A percentile compares a stretch with the other conserved stretches of the same genome.
Conservation (phyloP, 495 filamentous ascomycete genomes). For the Podospora anserina region DNA sequence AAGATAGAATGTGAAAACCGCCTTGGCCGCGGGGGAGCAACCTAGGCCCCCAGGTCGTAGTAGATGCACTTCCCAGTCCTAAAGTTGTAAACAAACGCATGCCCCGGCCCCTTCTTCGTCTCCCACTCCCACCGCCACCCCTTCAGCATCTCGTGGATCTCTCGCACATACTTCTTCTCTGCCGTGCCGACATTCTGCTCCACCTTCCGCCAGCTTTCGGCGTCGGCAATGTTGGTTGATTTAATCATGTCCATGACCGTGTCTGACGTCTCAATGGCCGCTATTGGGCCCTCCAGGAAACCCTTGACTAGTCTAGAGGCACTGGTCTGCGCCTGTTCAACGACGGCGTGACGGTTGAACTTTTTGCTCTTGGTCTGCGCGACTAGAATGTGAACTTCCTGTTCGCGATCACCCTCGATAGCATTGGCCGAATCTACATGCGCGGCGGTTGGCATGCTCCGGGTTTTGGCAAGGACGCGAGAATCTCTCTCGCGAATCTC, state of each 20-base stretch:
- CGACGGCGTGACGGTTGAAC: slow-evolving; percentile 76
- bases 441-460: slow-evolving; percentile 16
- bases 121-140: slow-evolving; percentile 58
- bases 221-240: slow-evolving; percentile 69
- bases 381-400: slow-evolving; percentile 78
- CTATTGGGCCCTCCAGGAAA: slow-evolving; percentile 72
- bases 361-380: slow-evolving; percentile 84
- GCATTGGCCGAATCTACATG: slow-evolving; percentile 20
- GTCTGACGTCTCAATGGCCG: slow-evolving; percentile 85
- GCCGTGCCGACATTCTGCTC: slow-evolving; percentile 72
- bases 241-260: slow-evolving; percentile 77
- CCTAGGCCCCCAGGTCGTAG: slow-evolving; percentile 62
- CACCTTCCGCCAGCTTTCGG: slow-evolving; percentile 80
- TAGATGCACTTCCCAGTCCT: slow-evolving; percentile 70
- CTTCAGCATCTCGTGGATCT: slow-evolving; percentile 75
- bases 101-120: slow-evolving; percentile 49
- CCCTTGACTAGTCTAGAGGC: slow-evolving; percentile 61
- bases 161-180: slow-evolving; percentile 82
- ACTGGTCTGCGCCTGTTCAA: slow-evolving; percentile 71
- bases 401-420: slow-evolving; percentile 48
- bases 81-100: slow-evolving; percentile 80
- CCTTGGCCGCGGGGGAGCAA: slow-evolving; percentile 27
- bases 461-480: slow-evolving; percentile 39
- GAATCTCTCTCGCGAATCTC: slow-evolving; percentile 68
- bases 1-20: slow-evolving; percentile 2